Evolutionary conservation across 2,329 filamentous ascomycete genomes (phyloP), one percentile per base, ranked within the genome.

Genomic region (Teratosphaeriaceae sp.): DNA sequence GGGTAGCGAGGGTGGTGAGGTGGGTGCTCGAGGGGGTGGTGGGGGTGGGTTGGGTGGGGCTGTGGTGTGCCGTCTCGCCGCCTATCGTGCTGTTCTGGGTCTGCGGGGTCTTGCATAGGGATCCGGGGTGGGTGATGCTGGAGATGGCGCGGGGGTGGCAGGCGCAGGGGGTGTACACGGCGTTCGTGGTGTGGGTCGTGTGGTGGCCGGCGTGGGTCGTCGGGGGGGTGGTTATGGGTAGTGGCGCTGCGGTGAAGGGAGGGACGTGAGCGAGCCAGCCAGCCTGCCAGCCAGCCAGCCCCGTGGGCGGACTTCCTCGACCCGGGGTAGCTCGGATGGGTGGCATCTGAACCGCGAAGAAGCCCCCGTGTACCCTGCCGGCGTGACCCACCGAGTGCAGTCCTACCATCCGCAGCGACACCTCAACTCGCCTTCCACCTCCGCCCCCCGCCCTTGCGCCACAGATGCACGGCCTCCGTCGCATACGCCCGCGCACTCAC

Each of bases 401-500:
- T n/a, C n/a, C n/a, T n/a, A n/a, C n/a, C n/a, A n/a, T n/a, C n/a
- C n/a, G n/a, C n/a, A n/a, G n/a, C n/a, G n/a, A n/a, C n/a, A n/a
- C n/a, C 9, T 38, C 35, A 39, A 23, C 18, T 12, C 3, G 26
- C 38, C 18, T 41, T 69, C 78, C 78, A 67, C 71, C 74, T 67
- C 69, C 74, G 65, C 63, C 77, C 70, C 68, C 81, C 66, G 60
- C 85, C 85, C 73, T 84, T 59, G 73, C 84, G 52, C 87, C 87
- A 89, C 48, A 94, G 65, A 89, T 90, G 96, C 13, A 96, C 68
- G 1, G 88, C 89, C 64, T 97, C 90, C 3, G 84, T 81, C 9
- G 90, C 89, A 72, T 89, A 94, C 0, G 84, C 83, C 56, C 81
- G 79, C 38, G 86, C 87, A 44, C 87, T 90, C 46, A 84, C 71